These are phyloP conservation scores for Colletotrichum sp. DNA, from an alignment of 2,329 filamentous ascomycete species.

Conservation along the genomic window DNA sequence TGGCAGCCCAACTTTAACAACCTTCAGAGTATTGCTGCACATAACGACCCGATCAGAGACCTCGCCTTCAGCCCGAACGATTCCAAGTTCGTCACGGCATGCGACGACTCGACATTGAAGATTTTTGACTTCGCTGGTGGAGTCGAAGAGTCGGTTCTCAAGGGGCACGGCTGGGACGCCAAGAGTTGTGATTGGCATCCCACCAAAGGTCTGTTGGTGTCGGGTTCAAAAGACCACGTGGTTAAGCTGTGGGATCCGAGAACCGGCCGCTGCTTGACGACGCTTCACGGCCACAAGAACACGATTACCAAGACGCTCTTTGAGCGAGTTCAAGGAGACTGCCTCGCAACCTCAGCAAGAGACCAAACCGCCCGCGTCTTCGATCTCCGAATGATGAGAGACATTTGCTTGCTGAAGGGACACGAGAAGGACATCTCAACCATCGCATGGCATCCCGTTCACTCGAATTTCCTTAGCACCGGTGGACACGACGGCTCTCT, in stretches of 20 bases:
- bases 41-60: slow-evolving; percentile 88
- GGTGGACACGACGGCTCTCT: slow-evolving; percentile 90
- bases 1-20: slow-evolving; percentile 99
- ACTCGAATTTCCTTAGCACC: slow-evolving; percentile 86
- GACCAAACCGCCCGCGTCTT: slow-evolving; percentile 94
- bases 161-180: slow-evolving; percentile 97
- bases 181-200: slow-evolving; percentile 99
- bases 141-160: slow-evolving; percentile 80
- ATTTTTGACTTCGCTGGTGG: slow-evolving; percentile 96
- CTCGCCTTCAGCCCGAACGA: slow-evolving; percentile 94
- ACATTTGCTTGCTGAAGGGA: slow-evolving; percentile 90
- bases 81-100: slow-evolving; percentile 93
- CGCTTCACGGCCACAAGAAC: slow-evolving; percentile 95
- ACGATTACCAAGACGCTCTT: slow-evolving; percentile 94
- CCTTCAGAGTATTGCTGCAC: slow-evolving; percentile 91
- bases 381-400: slow-evolving; percentile 97
- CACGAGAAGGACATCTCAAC: slow-evolving; percentile 97
- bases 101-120: slow-evolving; percentile 90
- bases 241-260: slow-evolving; percentile 99
- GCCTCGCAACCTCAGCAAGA: slow-evolving; percentile 89
- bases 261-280: slow-evolving; percentile 86
- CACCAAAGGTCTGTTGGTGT: slow-evolving; percentile 90
- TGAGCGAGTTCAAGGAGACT: slow-evolving; percentile 81
- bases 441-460: slow-evolving; percentile 91
- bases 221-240: slow-evolving; percentile 95